These are phyloP conservation scores for Vitis labrusca DNA, from an alignment of 164 flowering plant species.

Conservation along the genomic window DNA sequence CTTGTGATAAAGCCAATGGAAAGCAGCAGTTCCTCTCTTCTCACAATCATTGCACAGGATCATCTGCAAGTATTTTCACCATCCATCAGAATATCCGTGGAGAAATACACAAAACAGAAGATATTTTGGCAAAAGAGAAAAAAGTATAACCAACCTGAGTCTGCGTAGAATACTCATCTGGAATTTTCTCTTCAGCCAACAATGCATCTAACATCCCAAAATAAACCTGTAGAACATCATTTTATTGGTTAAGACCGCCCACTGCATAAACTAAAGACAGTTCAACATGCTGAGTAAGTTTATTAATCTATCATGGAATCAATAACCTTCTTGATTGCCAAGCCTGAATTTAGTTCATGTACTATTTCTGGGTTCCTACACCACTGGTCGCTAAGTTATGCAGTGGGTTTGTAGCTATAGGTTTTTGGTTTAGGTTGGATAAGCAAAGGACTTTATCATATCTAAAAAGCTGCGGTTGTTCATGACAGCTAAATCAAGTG, in stretches of 20 bases:
- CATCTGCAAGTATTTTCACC: conserved; percentile 38
- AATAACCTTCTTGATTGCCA: too few relatives aligned
- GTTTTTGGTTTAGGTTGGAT: too few relatives aligned
- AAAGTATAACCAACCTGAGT: conserved; percentile 58
- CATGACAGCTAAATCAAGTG: too few relatives aligned
- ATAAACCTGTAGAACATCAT: conserved; percentile 56
- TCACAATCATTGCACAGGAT: conserved; percentile 89
- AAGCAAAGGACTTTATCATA: too few relatives aligned
- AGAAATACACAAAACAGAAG: not conserved
- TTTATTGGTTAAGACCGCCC: not conserved
- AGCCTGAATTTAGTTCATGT: too few relatives aligned
- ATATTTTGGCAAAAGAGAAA: not conserved
- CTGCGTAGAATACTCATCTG: conserved; percentile 61
- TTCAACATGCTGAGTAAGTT: not conserved
- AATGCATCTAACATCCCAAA: conserved; percentile 78
- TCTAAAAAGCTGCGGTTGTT: too few relatives aligned
- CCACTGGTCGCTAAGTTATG: too few relatives aligned
- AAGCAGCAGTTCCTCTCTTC: conserved; percentile 69
- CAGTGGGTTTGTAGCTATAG: too few relatives aligned
- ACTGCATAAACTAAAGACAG: not conserved
- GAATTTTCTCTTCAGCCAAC: conserved; percentile 73
- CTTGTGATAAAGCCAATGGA: conserved; percentile 85
- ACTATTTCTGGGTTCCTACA: too few relatives aligned
- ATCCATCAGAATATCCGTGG: not conserved
- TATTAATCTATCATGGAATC: too few relatives aligned